Evolutionary conservation across 495 filamentous ascomycete genomes (phyloP).

Genomic region (Polyplosphaeria fusca): DNA sequence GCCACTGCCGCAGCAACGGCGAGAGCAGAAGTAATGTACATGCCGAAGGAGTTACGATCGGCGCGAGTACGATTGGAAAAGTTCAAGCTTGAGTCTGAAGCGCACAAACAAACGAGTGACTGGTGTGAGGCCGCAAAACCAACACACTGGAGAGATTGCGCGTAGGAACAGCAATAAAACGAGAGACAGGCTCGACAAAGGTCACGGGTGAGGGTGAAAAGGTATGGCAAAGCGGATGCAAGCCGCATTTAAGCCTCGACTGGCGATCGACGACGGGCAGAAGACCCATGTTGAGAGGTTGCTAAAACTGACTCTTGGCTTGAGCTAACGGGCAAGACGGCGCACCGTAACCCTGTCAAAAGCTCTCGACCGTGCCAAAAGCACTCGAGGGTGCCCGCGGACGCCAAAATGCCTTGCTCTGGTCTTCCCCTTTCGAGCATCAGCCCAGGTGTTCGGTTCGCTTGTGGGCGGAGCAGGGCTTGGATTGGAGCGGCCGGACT

Average conservation of each 20-base stretch:
- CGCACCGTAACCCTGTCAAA: conserved; percentile 1
- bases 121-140: conserved; percentile 11
- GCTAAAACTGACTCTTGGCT: conserved; percentile 6
- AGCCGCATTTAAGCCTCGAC: neutral
- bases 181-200: neutral
- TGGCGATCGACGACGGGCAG: conserved; percentile 1
- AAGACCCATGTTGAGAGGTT: neutral
- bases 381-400: neutral
- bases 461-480: neutral
- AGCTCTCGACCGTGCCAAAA: neutral
- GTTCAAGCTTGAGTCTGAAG: neutral
- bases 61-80: too few relatives aligned
- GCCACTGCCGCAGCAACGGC: conserved; percentile 17
- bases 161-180: neutral
- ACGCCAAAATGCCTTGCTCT: neutral
- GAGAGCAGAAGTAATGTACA: conserved; percentile 25
- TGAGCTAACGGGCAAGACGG: neutral
- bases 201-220: neutral
- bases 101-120: conserved; percentile 17
- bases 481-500: neutral
- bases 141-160: conserved; percentile 13
- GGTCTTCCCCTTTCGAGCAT: neutral
- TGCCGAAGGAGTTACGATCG: conserved; percentile 1
- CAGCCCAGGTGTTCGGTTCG: neutral
- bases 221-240: neutral